Percentiles rank a stretch among this genome's conserved stretches.
Evolutionary conservation across 208 protist genomes (phyloP).

Genomic region (Kentomonas sorsogonicus): DNA sequence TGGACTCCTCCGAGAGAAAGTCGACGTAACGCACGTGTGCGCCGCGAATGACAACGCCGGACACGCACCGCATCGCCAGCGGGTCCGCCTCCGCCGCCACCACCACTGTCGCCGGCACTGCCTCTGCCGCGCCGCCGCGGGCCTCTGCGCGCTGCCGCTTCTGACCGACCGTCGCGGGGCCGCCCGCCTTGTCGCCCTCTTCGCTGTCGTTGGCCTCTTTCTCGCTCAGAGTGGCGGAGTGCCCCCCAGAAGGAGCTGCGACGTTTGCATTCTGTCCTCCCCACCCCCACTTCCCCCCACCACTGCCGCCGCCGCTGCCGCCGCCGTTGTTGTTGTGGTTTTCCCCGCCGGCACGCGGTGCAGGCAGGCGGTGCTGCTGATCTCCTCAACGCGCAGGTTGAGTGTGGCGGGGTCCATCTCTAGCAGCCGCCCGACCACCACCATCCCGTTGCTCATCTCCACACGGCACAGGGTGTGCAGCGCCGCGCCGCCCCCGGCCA

Average conservation of each 20-base stretch:
- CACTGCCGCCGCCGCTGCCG: background rate
- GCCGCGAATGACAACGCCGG: constrained; percentile 60
- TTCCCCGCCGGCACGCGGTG: background rate
- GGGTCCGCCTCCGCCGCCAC: constrained; percentile 32
- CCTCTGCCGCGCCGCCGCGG: background rate
- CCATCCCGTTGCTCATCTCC: constrained; percentile 64
- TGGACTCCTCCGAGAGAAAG: constrained; percentile 47
- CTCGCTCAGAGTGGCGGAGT: too few relatives aligned
- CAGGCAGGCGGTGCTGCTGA: constrained; percentile 30
- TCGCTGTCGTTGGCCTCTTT: too few relatives aligned
- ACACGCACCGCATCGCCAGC: constrained; percentile 45
- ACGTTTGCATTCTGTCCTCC: too few relatives aligned
- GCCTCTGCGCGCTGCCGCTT: background rate
- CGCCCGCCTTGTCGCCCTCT: too few relatives aligned
- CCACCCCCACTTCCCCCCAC: too few relatives aligned
- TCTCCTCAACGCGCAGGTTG: constrained; percentile 71
- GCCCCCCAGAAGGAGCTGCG: too few relatives aligned
- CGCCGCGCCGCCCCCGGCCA: constrained; percentile 32
- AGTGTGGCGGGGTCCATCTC: constrained; percentile 69
- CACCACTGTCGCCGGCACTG: background rate
- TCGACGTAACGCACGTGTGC: constrained; percentile 58
- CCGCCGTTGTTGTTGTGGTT: background rate
- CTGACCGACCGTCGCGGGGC: too few relatives aligned
- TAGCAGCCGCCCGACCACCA: constrained; percentile 55
- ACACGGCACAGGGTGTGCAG: constrained; percentile 57